A percentile compares a stretch with the other conserved stretches of the same genome.
These are phyloP conservation scores for Hypoxylon lienhwacheense DNA, from an alignment of 495 filamentous ascomycete species.

Conservation along the genomic window DNA sequence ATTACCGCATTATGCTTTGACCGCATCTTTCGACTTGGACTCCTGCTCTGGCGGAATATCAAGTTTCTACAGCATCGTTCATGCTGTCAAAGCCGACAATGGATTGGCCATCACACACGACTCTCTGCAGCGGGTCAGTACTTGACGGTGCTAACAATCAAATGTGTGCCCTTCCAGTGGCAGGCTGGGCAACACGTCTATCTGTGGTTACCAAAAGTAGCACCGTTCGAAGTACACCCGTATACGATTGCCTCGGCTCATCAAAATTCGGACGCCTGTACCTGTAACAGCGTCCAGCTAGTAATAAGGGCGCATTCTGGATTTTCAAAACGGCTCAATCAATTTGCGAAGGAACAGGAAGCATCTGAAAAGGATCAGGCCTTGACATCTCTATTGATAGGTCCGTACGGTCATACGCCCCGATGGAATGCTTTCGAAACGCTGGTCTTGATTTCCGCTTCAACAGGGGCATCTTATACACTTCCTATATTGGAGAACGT, in stretches of 20 bases:
- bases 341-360: slow-evolving; percentile 58
- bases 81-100: slow-evolving; percentile 45
- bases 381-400: slow-evolving; percentile 54
- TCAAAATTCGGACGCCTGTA: slow-evolving; percentile 47
- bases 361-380: slow-evolving; percentile 38
- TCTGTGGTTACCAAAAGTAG: slow-evolving; percentile 69
- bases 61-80: slow-evolving; percentile 44
- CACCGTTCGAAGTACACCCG: slow-evolving; percentile 73
- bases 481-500: slow-evolving; percentile 60
- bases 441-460: slow-evolving; percentile 59
- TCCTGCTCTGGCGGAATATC: slow-evolving; percentile 67
- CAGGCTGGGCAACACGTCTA: slow-evolving; percentile 78
- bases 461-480: slow-evolving; percentile 60
- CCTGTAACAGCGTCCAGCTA: slow-evolving; percentile 67
- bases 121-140: slow-evolving; percentile 63
- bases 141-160: slow-evolving; percentile 69
- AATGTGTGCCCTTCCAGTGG: slow-evolving; percentile 71
- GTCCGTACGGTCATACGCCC: slow-evolving; percentile 60
- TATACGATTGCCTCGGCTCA: slow-evolving; percentile 71
- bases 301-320: slow-evolving; percentile 71
- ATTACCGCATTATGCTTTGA: slow-evolving; percentile 73
- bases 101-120: slow-evolving; percentile 60
- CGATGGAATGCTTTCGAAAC: slow-evolving; percentile 62
- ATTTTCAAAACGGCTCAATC: slow-evolving; percentile 67
- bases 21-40: slow-evolving; percentile 55